Evolutionary conservation across 177 flowering plant genomes (phyloP).

Genomic region (Vitis hybrid): DNA sequence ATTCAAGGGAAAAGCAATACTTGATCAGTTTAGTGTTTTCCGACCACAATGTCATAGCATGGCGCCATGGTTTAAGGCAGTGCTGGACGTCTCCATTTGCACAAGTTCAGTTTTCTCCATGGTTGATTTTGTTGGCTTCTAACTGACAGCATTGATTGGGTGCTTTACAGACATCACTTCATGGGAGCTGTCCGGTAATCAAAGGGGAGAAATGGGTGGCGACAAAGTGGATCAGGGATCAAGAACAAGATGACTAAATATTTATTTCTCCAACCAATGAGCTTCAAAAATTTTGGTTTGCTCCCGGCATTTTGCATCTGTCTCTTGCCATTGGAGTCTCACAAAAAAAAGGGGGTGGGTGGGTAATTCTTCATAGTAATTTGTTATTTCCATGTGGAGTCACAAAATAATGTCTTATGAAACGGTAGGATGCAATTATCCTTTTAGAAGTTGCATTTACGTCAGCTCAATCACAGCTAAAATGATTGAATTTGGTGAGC

Average conservation of each 20-base stretch:
- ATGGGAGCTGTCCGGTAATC: conserved; percentile 91
- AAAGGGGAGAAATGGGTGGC: conserved; percentile 95
- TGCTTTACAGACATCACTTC: conserved; percentile 69
- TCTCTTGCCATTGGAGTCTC: not conserved
- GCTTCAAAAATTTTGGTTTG: not conserved
- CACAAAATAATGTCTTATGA: not conserved
- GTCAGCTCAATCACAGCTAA: not conserved
- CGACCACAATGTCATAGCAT: no score
- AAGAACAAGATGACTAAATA: conserved; percentile 30
- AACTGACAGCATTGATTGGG: not conserved
- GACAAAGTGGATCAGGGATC: conserved; percentile 89
- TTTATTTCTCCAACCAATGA: not conserved
- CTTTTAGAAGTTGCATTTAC: not conserved
- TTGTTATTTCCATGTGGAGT: no score
- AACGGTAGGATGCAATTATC: not conserved
- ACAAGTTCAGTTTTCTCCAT: not conserved
- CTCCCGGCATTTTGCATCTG: conserved; percentile 5
- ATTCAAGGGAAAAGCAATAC: no score
- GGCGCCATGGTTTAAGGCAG: no score
- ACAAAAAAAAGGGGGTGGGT: no score
- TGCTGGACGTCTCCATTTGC: no score
- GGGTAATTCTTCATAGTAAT: no score
- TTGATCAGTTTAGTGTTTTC: no score
- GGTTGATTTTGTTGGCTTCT: not conserved
- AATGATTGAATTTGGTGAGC: not conserved